phyloP scores from a whole-genome alignment of 768 basidiomycete species.

The Naganishia kalamii region DNA sequence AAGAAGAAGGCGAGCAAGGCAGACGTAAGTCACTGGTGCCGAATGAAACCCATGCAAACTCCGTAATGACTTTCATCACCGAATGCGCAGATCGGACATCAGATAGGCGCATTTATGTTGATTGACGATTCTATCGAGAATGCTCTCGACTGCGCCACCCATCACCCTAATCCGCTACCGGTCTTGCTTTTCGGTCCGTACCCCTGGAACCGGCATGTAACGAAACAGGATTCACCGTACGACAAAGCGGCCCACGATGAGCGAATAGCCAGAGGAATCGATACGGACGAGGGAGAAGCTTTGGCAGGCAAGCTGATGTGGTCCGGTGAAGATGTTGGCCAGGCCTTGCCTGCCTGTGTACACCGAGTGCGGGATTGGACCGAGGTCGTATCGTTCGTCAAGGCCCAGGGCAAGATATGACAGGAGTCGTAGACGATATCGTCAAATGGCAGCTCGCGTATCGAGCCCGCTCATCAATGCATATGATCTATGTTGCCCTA shows the following conservation, averaged over 20 bases:
- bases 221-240: conserved; percentile 24
- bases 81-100: conserved; percentile 55
- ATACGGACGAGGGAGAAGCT: conserved; percentile 30
- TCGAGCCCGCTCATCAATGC: not conserved
- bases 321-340: conserved; percentile 50
- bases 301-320: conserved; percentile 52
- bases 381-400: conserved; percentile 48
- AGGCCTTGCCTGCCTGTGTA: conserved; percentile 51
- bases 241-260: conserved; percentile 37
- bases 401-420: conserved; percentile 6
- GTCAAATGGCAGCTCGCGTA: no score
- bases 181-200: conserved; percentile 71
- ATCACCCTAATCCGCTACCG: conserved; percentile 51
- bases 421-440: conserved; percentile 12
- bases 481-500: not conserved
- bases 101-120: conserved; percentile 59
- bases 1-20: conserved; percentile 59
- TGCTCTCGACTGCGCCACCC: conserved; percentile 57
- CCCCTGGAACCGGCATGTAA: conserved; percentile 63
- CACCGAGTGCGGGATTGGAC: conserved; percentile 62
- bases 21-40: conserved; percentile 50
- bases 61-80: not conserved
- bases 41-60: not conserved
- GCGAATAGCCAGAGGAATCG: conserved; percentile 22
- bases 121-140: conserved; percentile 80